Percentiles rank a stretch among this genome's conserved stretches.
phyloP scores from a whole-genome alignment of 768 basidiomycete genomes.

The Rhodotorula taiwanensis region DNA sequence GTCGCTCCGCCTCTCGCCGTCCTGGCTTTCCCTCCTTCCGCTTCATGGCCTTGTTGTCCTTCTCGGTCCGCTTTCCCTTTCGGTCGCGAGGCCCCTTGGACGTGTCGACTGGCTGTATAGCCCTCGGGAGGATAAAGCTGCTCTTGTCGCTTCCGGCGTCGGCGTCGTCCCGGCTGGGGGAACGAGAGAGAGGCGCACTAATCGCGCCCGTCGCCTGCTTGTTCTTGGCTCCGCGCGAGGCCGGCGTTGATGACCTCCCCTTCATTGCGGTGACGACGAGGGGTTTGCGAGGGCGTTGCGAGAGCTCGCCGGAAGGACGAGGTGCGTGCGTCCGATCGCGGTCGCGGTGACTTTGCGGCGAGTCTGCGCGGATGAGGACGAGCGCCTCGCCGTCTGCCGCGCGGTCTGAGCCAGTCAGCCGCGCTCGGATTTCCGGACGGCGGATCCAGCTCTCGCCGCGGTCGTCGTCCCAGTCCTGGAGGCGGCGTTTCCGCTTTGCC shows the following conservation, averaged over 20 bases:
- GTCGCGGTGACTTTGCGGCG: too few relatives aligned
- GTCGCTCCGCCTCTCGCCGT: too few relatives aligned
- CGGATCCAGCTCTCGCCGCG: background rate
- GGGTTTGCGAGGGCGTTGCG: constrained; percentile 16
- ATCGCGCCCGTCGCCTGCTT: too few relatives aligned
- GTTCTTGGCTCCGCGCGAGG: background rate
- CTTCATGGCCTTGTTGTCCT: background rate
- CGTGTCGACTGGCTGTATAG: too few relatives aligned
- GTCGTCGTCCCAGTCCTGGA: background rate
- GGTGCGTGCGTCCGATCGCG: background rate
- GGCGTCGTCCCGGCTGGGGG: background rate
- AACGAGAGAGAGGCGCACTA: background rate
- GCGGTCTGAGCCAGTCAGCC: background rate
- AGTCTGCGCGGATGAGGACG: constrained; percentile 7
- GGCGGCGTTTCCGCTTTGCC: background rate
- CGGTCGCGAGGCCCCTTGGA: too few relatives aligned
- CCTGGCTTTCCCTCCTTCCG: background rate
- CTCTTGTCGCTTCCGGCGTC: background rate
- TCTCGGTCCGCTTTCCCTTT: background rate
- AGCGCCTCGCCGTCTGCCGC: constrained; percentile 16
- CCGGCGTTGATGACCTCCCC: background rate
- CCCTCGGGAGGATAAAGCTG: constrained; percentile 1
- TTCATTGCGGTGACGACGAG: background rate
- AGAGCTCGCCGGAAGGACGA: background rate
- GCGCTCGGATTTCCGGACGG: background rate